Evolutionary conservation across 192 early-diverging fungal species (phyloP), one percentile per base, ranked within the genome.

Genomic region (Linnemannia exigua): DNA sequence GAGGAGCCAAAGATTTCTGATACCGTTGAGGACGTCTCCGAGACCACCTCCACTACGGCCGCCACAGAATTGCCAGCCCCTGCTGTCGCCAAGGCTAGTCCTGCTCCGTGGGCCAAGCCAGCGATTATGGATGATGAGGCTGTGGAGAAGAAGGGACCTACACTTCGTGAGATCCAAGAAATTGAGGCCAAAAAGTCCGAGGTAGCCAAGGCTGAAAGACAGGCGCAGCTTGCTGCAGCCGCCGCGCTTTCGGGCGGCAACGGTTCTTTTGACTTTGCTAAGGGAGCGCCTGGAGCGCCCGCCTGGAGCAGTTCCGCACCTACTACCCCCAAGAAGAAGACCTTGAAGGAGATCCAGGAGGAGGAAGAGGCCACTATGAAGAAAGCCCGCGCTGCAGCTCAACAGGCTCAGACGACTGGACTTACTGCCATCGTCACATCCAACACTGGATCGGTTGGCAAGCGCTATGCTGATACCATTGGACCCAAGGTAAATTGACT

Each of bases 141-240:
- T 17, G 54, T 78, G 17, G 72, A 79, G 46, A 71, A 80, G 36
- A 88, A 87, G 61, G 88, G 89, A 35, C 89, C 88, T 16, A 90
- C 92, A 22, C 72, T 93, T 35, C 89, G 91, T 35, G 93, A 93
- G 83, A 92, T 93, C 73, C 93, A 93, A 79, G 93, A 93, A 70
- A 80, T 91, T 82, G 93, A 93, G 78, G 91, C 90, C 67, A 89
- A 89, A 48, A 88, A 89, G 75, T 76, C 86, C 11, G 76, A 84
- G 54, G 81, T 81, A 51, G 51, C 70, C 15, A 87, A 82, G 50
- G 87, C 80, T 63, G 89, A 90, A 48, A 79, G 87, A 20, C 86
- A 87, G 51, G 73, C 87, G 11, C 76, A 82, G 36, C 37, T 79
- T 67, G 72, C 78, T 36, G 61, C 83, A 35, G 74, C 77, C 33